Evolutionary conservation across 2,329 filamentous ascomycete species (phyloP).

Genomic region (Colletotrichum chrysophilum): DNA sequence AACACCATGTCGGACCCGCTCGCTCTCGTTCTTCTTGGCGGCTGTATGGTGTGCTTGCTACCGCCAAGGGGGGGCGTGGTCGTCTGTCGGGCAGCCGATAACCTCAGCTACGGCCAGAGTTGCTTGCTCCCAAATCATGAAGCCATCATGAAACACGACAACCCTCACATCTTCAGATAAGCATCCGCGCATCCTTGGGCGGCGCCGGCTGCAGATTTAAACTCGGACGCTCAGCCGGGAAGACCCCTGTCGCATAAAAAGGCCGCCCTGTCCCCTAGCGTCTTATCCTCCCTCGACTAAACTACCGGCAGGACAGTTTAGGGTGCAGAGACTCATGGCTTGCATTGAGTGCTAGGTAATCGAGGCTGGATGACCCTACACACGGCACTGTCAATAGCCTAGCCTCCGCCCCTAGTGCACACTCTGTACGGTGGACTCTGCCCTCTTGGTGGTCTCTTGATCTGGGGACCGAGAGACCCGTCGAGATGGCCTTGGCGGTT

Average conservation of each 20-base stretch:
- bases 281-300: neutral
- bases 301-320: neutral
- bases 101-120: neutral
- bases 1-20: neutral
- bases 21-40: slow-evolving; percentile 3
- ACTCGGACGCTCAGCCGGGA: slow-evolving; percentile 3
- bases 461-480: neutral
- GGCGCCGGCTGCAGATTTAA: slow-evolving; percentile 11
- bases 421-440: neutral
- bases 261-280: neutral
- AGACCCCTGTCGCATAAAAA: neutral
- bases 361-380: neutral
- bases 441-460: neutral
- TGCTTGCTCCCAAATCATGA: slow-evolving; percentile 18
- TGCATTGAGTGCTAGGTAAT: neutral
- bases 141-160: slow-evolving; percentile 24
- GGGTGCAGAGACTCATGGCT: neutral
- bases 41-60: neutral
- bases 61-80: neutral
- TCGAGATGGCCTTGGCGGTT: neutral
- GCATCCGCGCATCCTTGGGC: slow-evolving; percentile 10
- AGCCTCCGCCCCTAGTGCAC: neutral
- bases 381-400: neutral
- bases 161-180: slow-evolving; percentile 20
- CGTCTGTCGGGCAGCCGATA: neutral